These are phyloP conservation scores for Candida parachauliodes DNA, from an alignment of 805 yeast species.

Conservation along the genomic window DNA sequence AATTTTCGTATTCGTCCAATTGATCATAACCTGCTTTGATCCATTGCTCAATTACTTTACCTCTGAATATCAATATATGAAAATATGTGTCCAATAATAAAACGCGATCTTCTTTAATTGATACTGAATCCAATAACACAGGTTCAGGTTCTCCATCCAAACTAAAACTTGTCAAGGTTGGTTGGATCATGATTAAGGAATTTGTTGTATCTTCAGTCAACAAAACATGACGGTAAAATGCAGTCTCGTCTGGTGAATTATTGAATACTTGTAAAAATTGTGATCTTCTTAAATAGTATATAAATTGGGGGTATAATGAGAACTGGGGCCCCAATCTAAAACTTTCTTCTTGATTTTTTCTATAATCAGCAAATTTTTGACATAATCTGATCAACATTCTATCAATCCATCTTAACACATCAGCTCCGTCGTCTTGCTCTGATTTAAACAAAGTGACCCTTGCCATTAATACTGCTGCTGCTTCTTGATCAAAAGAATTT, in stretches of 20 bases:
- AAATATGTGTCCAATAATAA: slow-evolving; percentile 91
- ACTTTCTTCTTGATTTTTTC: slow-evolving; percentile 77
- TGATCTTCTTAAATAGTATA: slow-evolving; percentile 92
- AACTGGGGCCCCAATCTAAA: slow-evolving; percentile 83
- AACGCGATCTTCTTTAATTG: slow-evolving; percentile 84
- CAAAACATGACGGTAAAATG: slow-evolving; percentile 90
- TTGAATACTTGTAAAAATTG: slow-evolving; percentile 95
- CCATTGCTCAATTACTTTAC: slow-evolving; percentile 94
- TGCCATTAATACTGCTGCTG: slow-evolving; percentile 93
- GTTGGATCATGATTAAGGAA: slow-evolving; percentile 95
- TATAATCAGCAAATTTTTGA: slow-evolving; percentile 89
- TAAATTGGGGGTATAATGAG: slow-evolving; percentile 89
- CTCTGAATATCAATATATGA: slow-evolving; percentile 94
- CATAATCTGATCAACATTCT: slow-evolving; percentile 85
- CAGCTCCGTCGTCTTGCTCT: slow-evolving; percentile 81
- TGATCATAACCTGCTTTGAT: slow-evolving; percentile 93
- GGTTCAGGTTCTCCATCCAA: slow-evolving; percentile 81
- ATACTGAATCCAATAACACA: slow-evolving; percentile 87
- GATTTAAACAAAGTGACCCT: slow-evolving; percentile 83
- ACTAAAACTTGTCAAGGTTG: slow-evolving; percentile 83
- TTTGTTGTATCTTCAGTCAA: slow-evolving; percentile 89
- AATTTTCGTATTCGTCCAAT: slow-evolving; percentile 82
- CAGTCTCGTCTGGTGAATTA: slow-evolving; percentile 98
- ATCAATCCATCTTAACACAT: slow-evolving; percentile 92
- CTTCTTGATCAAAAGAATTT: slow-evolving; percentile 93